Evolutionary conservation across 306 rosid genomes (phyloP).

Genomic region (Canavalia ensiformis): DNA sequence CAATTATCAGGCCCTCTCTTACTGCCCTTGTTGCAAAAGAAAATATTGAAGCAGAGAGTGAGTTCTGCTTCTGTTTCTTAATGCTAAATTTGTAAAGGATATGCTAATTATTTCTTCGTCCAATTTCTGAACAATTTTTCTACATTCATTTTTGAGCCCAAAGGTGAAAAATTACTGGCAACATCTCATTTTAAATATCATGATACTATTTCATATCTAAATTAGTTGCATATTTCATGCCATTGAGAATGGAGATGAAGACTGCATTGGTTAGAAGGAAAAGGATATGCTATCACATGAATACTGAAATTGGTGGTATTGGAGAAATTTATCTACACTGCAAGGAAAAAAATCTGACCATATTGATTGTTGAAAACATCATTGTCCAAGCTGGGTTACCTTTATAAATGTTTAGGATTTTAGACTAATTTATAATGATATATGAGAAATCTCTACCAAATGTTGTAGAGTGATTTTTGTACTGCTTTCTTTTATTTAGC

Average conservation of each 20-base stretch:
- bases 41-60: constrained; percentile 87
- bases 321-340: constrained; percentile 5
- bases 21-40: constrained; percentile 74
- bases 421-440: constrained; percentile 10
- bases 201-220: neutral
- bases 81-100: constrained; percentile 9
- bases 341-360: neutral
- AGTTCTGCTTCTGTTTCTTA: constrained; percentile 48
- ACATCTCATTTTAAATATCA: constrained; percentile 24
- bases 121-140: constrained; percentile 16
- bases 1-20: constrained; percentile 73
- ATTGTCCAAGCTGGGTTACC: constrained; percentile 8
- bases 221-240: constrained; percentile 28
- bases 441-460: neutral
- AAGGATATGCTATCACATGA: no score
- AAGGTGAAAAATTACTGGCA: neutral
- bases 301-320: no score
- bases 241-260: constrained; percentile 26
- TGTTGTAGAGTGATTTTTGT: constrained; percentile 4
- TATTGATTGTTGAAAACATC: neutral
- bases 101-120: constrained; percentile 21
- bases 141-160: neutral
- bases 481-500: constrained; percentile 19
- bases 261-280: constrained; percentile 12
- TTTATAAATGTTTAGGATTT: constrained; percentile 9